phyloP scores from a whole-genome alignment of 148 eudicot species.

The Fagopyrum tataricum region DNA sequence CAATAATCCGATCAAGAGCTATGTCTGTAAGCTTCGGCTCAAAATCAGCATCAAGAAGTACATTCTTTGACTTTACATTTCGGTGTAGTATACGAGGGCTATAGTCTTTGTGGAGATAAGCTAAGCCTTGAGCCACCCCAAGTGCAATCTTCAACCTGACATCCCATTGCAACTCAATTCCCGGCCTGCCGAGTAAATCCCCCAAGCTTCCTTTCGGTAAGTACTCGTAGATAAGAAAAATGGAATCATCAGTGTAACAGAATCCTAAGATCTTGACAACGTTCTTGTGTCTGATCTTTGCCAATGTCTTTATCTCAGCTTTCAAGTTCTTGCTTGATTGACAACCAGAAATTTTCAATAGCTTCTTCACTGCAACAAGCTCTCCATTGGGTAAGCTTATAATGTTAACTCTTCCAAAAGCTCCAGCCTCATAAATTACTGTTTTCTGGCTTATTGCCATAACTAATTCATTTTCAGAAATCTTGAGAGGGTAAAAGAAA shows the following conservation, averaged over 20 bases:
- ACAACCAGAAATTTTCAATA: conserved; percentile 36
- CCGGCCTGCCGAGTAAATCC: conserved; percentile 46
- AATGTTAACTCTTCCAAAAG: conserved; percentile 59
- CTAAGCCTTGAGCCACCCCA: conserved; percentile 84
- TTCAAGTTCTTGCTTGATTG: conserved; percentile 56
- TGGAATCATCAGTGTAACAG: conserved; percentile 51
- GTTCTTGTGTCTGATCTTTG: conserved; percentile 76
- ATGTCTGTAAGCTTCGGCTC: conserved; percentile 78
- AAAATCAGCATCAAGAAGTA: conserved; percentile 60
- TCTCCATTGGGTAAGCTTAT: conserved; percentile 79
- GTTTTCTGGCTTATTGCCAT: conserved; percentile 62
- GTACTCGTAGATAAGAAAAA: conserved; percentile 65
- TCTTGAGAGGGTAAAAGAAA: conserved; percentile 76
- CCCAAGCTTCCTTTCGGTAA: conserved; percentile 69
- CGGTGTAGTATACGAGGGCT: conserved; percentile 61
- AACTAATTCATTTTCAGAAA: conserved; percentile 65
- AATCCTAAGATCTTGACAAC: conserved; percentile 66
- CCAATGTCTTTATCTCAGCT: conserved; percentile 69
- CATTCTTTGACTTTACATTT: conserved; percentile 57
- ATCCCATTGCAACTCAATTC: conserved; percentile 54
- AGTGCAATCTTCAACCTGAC: conserved; percentile 57
- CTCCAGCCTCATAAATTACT: conserved; percentile 35
- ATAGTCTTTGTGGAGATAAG: conserved; percentile 80
- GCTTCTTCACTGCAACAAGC: conserved; percentile 62
- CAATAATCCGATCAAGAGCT: conserved; percentile 65